Evolutionary conservation across 805 yeast genomes (phyloP), one percentile per base, ranked within the genome.

Genomic region (Scheffersomyces lignosus): DNA sequence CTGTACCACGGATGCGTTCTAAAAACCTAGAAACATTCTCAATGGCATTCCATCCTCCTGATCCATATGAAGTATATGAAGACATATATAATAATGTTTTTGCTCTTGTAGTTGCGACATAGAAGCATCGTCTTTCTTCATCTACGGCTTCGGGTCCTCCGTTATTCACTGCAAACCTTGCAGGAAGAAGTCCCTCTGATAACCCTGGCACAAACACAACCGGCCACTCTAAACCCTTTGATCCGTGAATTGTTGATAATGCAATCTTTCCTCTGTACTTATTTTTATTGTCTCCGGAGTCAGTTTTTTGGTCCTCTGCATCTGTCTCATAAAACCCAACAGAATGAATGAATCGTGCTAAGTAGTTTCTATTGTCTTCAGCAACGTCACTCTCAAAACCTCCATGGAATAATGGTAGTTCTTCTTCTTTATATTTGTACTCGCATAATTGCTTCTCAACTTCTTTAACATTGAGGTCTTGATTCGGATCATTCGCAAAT

Each of bases 141-240:
- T 83, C 75, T 2, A 78, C 37, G 1, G 58, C 44, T 25, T 40
- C 57, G 25, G 33, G 47, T 17, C 54, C 59, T 0, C 51, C 58
- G 5, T 43, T 45, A 23, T 54, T 51, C n/a, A 61, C 45, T 0
- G 78, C 77, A 51, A 72, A 73, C 2, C 58, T 50, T 3, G 82
- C 77, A 0, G 96, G 96, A 9, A 87, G 62, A 10, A 77, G 58
- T 1, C 84, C 83, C 31, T 84, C 87, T 22, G 75, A 68, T 13
- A 86, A 61, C 0, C 87, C 83, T 0, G 95, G 88, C 9, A 87
- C 75, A 53, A 87, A 87, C 0, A 91, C 97, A 10, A 87, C 78
- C 0, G 96, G 91, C 97, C 98, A 91, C 56, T 91, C 99, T 2
- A 90, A 67, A 1, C 99, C 99, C 56, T 91, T 91, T 1, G 97